A percentile compares a stretch with the other conserved stretches of the same genome.
These are phyloP conservation scores for Neurospora hispaniola DNA, from an alignment of 495 filamentous ascomycete genomes.

Conservation along the genomic window DNA sequence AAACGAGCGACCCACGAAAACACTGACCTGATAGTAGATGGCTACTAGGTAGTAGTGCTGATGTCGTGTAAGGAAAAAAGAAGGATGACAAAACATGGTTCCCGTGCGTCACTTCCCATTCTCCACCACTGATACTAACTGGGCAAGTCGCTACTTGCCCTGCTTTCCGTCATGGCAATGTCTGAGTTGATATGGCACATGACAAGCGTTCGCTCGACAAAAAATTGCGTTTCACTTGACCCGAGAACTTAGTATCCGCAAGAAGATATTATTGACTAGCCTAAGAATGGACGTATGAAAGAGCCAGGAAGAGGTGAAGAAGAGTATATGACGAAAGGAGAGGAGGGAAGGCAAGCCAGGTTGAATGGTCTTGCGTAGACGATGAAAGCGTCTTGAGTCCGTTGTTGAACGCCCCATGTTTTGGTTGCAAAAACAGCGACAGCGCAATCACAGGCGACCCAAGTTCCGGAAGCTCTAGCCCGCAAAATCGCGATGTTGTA, in stretches of 20 bases:
- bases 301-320: constrained; percentile 5
- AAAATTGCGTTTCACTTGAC: no score
- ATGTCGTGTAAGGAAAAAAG: not conserved
- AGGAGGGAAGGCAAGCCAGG: constrained; percentile 43
- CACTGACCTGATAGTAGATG: not conserved
- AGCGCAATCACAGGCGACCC: constrained; percentile 41
- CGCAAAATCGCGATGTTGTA: constrained; percentile 37
- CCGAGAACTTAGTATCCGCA: not conserved
- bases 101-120: not conserved
- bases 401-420: constrained; percentile 69
- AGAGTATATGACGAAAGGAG: constrained; percentile 13
- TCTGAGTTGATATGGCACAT: not conserved
- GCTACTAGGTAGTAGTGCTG: not conserved
- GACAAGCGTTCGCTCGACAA: not conserved
- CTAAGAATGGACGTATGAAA: not conserved
- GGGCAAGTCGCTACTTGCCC: not conserved
- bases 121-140: not conserved
- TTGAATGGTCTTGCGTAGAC: constrained; percentile 60
- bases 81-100: not conserved
- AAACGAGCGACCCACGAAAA: not conserved
- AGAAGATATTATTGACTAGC: not conserved
- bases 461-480: constrained; percentile 30
- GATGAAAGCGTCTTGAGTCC: constrained; percentile 60
- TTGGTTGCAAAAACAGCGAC: constrained; percentile 75
- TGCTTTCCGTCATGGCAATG: not conserved